These are phyloP conservation scores for Ascochyta rabiei DNA, from an alignment of 2,329 filamentous ascomycete species.

Conservation along the genomic window DNA sequence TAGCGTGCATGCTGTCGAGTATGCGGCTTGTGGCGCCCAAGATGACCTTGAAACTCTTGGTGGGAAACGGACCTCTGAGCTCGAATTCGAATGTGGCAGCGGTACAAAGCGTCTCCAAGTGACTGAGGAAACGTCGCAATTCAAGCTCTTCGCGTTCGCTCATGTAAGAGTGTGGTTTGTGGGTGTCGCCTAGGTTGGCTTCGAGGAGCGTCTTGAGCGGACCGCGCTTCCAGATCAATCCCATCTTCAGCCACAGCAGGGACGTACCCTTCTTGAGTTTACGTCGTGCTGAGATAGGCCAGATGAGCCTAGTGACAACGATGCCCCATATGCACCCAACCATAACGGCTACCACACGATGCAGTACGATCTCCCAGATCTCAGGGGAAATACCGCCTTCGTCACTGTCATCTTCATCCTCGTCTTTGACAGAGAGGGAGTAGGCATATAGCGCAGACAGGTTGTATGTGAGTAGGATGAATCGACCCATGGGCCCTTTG, in stretches of 20 bases:
- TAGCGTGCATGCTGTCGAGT: constrained; percentile 92
- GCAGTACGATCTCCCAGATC: constrained; percentile 85
- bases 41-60: constrained; percentile 73
- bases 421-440: constrained; percentile 79
- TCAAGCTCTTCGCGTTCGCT: constrained; percentile 85
- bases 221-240: constrained; percentile 93
- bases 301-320: constrained; percentile 85
- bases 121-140: constrained; percentile 77
- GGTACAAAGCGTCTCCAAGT: constrained; percentile 73
- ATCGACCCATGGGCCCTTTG: constrained; percentile 88
- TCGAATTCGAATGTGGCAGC: constrained; percentile 87
- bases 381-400: constrained; percentile 84
- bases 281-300: constrained; percentile 87
- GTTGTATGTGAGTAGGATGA: constrained; percentile 95
- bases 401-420: constrained; percentile 74
- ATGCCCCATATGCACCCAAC: constrained; percentile 91
- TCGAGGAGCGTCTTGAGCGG: constrained; percentile 74
- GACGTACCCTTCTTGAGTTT: constrained; percentile 91
- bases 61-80: constrained; percentile 83
- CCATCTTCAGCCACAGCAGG: constrained; percentile 92
- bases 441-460: constrained; percentile 94
- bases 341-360: constrained; percentile 85
- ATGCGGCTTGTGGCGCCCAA: constrained; percentile 81
- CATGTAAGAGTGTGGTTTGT: constrained; percentile 69
- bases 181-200: constrained; percentile 30